Percentiles rank a stretch among this genome's conserved stretches.
Conservation (phyloP, 2,329 filamentous ascomycete species). For the Scedosporium aurantiacum region DNA sequence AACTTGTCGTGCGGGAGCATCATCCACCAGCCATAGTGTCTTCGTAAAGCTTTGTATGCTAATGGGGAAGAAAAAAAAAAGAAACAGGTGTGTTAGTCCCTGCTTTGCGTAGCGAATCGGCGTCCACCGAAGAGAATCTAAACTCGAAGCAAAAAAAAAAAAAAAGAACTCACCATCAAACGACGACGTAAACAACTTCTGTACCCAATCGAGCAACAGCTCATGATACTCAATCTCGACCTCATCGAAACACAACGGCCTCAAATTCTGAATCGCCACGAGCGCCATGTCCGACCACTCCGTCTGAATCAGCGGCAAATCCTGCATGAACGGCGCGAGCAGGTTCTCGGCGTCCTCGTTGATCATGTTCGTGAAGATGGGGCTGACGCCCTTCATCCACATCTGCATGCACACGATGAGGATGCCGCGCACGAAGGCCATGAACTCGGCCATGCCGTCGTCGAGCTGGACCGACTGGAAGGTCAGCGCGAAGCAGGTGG, state of each 20-base stretch:
- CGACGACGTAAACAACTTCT: slow-evolving; percentile 40
- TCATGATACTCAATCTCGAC: slow-evolving; percentile 36
- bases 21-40: slow-evolving; percentile 48
- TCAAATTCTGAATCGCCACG: slow-evolving; percentile 28
- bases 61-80: not conserved
- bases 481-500: slow-evolving; percentile 47
- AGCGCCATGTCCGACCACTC: slow-evolving; percentile 36
- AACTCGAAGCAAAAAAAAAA: not conserved
- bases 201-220: slow-evolving; percentile 33
- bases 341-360: slow-evolving; percentile 27
- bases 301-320: slow-evolving; percentile 31
- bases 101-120: not conserved
- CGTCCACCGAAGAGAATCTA: not conserved
- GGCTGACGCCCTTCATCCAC: slow-evolving; percentile 33
- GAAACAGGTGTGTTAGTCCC: not conserved
- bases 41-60: slow-evolving; percentile 39
- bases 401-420: slow-evolving; percentile 44
- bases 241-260: slow-evolving; percentile 28
- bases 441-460: slow-evolving; percentile 48
- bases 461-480: slow-evolving; percentile 47
- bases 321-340: slow-evolving; percentile 33
- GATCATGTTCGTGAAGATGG: slow-evolving; percentile 38
- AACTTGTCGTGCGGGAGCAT: slow-evolving; percentile 42
- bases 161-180: slow-evolving; percentile 33
- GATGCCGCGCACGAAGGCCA: slow-evolving; percentile 49